Evolutionary conservation across 163 green algal species (phyloP), one percentile per base, ranked within the genome.

Genomic region (Trebouxiophyceae sp.): DNA sequence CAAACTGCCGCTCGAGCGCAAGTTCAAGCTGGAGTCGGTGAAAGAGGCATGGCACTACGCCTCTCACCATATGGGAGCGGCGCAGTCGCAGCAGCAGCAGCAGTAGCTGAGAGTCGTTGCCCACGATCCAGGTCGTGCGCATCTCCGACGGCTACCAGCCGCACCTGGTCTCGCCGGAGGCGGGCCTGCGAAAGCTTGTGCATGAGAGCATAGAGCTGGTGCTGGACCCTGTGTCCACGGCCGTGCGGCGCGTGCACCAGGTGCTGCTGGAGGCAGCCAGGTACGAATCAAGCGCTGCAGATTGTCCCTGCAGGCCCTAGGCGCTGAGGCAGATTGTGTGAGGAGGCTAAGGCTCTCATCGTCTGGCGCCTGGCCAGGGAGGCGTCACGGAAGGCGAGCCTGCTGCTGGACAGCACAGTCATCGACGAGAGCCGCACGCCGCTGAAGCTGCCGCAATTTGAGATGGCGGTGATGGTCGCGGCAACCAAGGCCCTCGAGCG

Each of bases 101-200:
- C n/a, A n/a, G n/a, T n/a, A n/a, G n/a, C n/a, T n/a, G n/a, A n/a
- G n/a, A n/a, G n/a, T n/a, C n/a, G n/a, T n/a, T n/a, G n/a, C n/a
- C n/a, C n/a, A n/a, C n/a, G n/a, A n/a, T n/a, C n/a, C 79, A 90
- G 86, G 80, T 89, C 19, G 86, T 78, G 57, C 75, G 83, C 5
- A 63, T 86, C 33, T 86, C 92, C 0, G 92, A 97, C 65, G 92
- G 92, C 24, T 98, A 96, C 75, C 90, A 97, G 75, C 78, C 87
- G 32, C 87, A 95, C 78, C 64, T 97, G 54, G 89, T 98, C 7
- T 94, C 92, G 0, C 92, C 92, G 4, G 92, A 97, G 71, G 65
- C 70, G 12, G 92, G 92, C 23, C 86, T 97, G 63, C 75, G 84
- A n/a, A 76, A 84, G 4, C 80, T 98, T 50, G 87, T 90, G 47